Evolutionary conservation across 2,329 filamentous ascomycete species (phyloP), one percentile per base, ranked within the genome.

Genomic region (Calycina herbarum): DNA sequence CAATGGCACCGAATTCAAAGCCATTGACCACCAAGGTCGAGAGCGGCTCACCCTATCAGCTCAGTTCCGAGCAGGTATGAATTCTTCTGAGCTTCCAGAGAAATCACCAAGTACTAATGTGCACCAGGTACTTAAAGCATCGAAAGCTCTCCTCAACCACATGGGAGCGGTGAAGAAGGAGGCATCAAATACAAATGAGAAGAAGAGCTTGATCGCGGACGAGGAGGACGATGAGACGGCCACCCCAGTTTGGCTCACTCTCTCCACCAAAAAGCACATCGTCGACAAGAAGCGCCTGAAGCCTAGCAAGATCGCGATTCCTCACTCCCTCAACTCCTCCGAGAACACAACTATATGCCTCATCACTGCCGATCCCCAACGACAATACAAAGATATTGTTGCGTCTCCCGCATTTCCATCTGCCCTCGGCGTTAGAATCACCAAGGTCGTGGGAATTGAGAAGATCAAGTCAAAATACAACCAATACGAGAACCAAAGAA

Each of bases 391-490:
- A 82, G 90, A 98, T 78, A 84, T 96, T 57, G 85, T 97, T 69
- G 89, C 87, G 61, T 86, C 89, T 64, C 85, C 89, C 54, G 85
- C 87, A 33, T 94, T 93, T 81, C 90, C 90, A 38, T 81, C 82
- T 65, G 83, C 84, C 58, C 83, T 93, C 68, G 82, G 86, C 73
- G 84, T 86, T 75, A 86, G 87, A 72, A 88, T 94, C 75, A 89
- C 87, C 61, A 85, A 88, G 70, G 86, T 99, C 57, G 89, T 98
- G 73, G 93, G 93, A 73, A 81, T 94, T 71, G 84, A 85, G 73
- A 96, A 98, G 79, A 83, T 99, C 73, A 94, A 94, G 81, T 85
- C 89, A 72, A 94, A 95, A 81, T 97, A 91, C 84, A 89, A 91
- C 82, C 87, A 91, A 67, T 99, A 92, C 79, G 95, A 99, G 81